These are phyloP conservation scores for Trichophyton equinum DNA, from an alignment of 2,329 filamentous ascomycete species.

Conservation along the genomic window DNA sequence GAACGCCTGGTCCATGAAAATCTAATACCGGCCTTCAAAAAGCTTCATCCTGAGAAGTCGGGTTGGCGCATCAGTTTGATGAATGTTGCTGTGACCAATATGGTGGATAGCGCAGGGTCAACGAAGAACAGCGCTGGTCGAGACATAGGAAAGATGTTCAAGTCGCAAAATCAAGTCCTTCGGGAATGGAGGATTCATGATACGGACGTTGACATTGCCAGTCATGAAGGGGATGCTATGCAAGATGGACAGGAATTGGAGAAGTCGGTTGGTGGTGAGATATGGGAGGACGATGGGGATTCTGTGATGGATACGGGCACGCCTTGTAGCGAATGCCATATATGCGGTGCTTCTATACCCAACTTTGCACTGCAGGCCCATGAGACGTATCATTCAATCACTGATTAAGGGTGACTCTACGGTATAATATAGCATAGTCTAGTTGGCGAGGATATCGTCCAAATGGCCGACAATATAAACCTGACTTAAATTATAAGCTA, in stretches of 20 bases:
- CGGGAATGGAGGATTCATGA: slow-evolving; percentile 16
- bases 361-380: slow-evolving; percentile 41
- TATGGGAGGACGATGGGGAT: slow-evolving; percentile 26
- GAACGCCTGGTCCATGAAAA: slow-evolving; percentile 57
- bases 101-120: slow-evolving; percentile 48
- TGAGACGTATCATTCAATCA: slow-evolving; percentile 33
- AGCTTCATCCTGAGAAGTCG: slow-evolving; percentile 54
- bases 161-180: slow-evolving; percentile 48
- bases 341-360: slow-evolving; percentile 37
- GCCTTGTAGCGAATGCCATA: slow-evolving; percentile 25
- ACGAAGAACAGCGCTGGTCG: slow-evolving; percentile 47
- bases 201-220: background rate
- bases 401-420: slow-evolving; percentile 14
- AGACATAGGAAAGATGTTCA: slow-evolving; percentile 76
- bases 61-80: slow-evolving; percentile 73
- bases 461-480: too few relatives aligned
- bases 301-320: slow-evolving; percentile 18
- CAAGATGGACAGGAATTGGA: background rate
- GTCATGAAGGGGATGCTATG: background rate
- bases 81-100: slow-evolving; percentile 80
- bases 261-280: slow-evolving; percentile 13
- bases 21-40: slow-evolving; percentile 59
- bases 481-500: too few relatives aligned
- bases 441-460: too few relatives aligned
- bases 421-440: background rate